Evolutionary conservation across 495 filamentous ascomycete species (phyloP), one percentile per base, ranked within the genome.

Genomic region (Neurospora sp.): DNA sequence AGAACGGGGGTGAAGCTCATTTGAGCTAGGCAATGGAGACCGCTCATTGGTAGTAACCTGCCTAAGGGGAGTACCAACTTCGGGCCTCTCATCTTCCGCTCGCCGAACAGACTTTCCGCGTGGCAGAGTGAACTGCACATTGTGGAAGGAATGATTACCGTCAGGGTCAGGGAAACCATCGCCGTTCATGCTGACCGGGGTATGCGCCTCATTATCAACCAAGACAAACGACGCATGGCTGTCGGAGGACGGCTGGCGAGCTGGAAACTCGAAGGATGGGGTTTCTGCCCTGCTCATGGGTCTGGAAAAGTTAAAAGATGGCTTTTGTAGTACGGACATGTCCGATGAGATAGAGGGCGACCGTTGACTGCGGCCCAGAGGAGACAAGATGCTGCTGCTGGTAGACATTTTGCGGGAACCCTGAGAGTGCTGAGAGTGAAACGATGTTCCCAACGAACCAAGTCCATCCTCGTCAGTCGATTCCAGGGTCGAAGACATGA

Each of bases 301-400:
- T 8, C 96, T 86, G 3, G 96, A 98, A 80, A 98, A 98, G 80
- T 98, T 99, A 79, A 94, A 95, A 2, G 91, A 86, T 2, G 93
- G 92, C 39, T 91, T 89, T 2, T 90, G 88, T 39, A 92, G 84
- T 70, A 80, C 80, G 59, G 87, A 88, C 40, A 87, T 87, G 70
- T 97, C 93, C 3, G 94, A 98, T 75, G 89, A 90, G 53, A 94
- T 82, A 0, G 94, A 97, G 6, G 93, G 93, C 12, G 94, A 96
- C 65, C 93, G 89, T 71, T 83, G 82, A 82, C 87, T 80, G 84
- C 86, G 65, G 78, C 81, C 74, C 82, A 86, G 73, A 1, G 90
- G 88, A 69, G 91, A 91, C 74, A 89, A 87, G 27, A 82, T 76
- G 38, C 87, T 86, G 77, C 91, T 93, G 72, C 90, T 85, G 5